Base-by-base conservation (phyloP, 2,329 filamentous ascomycete genomes). In the Aspergillus sp. region DNA sequence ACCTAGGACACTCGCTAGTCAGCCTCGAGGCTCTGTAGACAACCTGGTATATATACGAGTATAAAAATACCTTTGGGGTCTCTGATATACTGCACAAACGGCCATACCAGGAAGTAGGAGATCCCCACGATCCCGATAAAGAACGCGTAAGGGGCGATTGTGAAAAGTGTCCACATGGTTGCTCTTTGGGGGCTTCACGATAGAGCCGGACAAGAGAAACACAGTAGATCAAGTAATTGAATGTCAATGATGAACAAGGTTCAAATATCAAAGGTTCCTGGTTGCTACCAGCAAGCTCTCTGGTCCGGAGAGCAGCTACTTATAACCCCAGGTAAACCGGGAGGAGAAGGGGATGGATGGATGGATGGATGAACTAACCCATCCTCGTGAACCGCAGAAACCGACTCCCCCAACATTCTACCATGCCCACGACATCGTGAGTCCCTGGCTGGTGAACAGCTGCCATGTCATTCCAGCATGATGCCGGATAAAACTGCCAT, bases 11-110 rank as follows among this genome's bases (percentile, higher is more conserved):
- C 8, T 13, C 7, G 3, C 17, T 47, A 13, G 54, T 65, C 32
- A 68, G 52, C 50, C 23, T n/a, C 1, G 13, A 5, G 23, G 1
- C 2, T 30, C 23, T 2, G 15, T 23, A 1, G 7, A 10, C 6
- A n/a, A 1, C 8, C 5, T 15, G 5, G n/a, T 17, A 57, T 56
- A 3, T 15, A 13, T 17, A 8, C 15, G 15, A 5, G 53, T 11
- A 21, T 21, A 13, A 27, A 49, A 65, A 48, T 65, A 70, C 70
- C 71, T 50, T 73, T 71, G 1, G 70, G 65, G 19, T 72, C 70
- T 25, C 68, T 65, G 13, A 72, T 64, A 42, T 73, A 73, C 48
- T 68, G 62, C 8, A 66, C 56, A 56, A 68, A 69, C 17, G 71
- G 71, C 41, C 64, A 61, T 42, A 63, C 58, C 8, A 70, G 38